Percentiles rank a stretch among this genome's conserved stretches.
phyloP scores from a whole-genome alignment of 2,329 filamentous ascomycete genomes.

The Spiromastix sp. region DNA sequence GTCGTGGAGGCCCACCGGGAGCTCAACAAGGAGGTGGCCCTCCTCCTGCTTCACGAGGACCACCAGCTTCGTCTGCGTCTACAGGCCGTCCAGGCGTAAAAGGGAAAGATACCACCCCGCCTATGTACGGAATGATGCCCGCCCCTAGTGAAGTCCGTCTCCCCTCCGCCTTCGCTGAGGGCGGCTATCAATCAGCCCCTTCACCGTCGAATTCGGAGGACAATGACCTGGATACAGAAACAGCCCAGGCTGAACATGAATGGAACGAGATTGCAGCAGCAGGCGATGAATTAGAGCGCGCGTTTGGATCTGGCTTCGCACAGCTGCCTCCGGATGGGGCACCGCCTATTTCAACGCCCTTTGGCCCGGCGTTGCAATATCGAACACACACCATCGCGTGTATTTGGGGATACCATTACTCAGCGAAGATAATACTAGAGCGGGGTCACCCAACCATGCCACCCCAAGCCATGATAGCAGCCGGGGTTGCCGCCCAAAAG shows the following conservation, averaged over 20 bases:
- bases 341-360: conserved; percentile 57
- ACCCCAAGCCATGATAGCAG: conserved; percentile 78
- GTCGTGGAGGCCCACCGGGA: conserved; percentile 4
- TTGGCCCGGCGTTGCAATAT: conserved; percentile 72
- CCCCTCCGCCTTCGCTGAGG: conserved; percentile 40
- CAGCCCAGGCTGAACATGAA: conserved; percentile 61
- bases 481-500: conserved; percentile 61
- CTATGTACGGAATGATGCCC: conserved; percentile 41
- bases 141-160: conserved; percentile 29
- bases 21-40: conserved; percentile 8
- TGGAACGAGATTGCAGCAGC: conserved; percentile 50
- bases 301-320: conserved; percentile 65
- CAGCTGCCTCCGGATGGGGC: conserved; percentile 60
- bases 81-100: conserved; percentile 7
- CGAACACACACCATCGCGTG: conserved; percentile 78
- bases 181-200: conserved; percentile 13
- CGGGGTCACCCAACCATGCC: conserved; percentile 84
- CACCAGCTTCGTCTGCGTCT: conserved; percentile 10
- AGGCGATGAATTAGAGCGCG: conserved; percentile 37
- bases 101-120: conserved; percentile 19
- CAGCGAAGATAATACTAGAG: conserved; percentile 72
- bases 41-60: conserved; percentile 9
- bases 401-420: conserved; percentile 80
- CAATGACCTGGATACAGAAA: conserved; percentile 52
- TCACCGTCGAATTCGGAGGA: conserved; percentile 34